Conservation (phyloP, 306 rosid species). For the Morella rubra region DNA sequence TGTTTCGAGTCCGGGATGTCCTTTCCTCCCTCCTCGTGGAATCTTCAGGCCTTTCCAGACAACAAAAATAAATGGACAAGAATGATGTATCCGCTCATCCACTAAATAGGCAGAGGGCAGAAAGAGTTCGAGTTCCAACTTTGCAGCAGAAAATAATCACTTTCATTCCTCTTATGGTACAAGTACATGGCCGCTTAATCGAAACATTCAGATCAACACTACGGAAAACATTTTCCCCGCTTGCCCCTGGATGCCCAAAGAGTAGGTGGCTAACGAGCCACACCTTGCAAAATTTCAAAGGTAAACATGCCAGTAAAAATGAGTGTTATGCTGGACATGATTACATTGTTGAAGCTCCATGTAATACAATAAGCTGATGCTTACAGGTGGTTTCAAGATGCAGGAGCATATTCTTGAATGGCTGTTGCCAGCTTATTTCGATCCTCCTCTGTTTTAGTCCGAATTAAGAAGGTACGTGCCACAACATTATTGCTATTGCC, state of each 20-base stretch:
- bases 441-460: conserved; percentile 85
- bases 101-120: background rate
- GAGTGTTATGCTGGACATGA: conserved; percentile 10
- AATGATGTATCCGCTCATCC: background rate
- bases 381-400: conserved; percentile 38
- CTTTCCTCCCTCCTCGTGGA: too few relatives aligned
- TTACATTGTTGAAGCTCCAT: conserved; percentile 32
- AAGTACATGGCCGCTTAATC: conserved; percentile 25
- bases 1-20: too few relatives aligned
- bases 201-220: conserved; percentile 10
- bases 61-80: background rate
- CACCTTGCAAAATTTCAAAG: conserved; percentile 10
- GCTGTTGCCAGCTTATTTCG: conserved; percentile 71
- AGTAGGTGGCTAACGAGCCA: conserved; percentile 6
- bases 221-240: conserved; percentile 1
- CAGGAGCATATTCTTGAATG: conserved; percentile 87
- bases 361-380: conserved; percentile 21
- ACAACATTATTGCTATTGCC: conserved; percentile 47
- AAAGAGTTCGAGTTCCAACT: background rate
- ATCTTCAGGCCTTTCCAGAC: too few relatives aligned
- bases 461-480: conserved; percentile 83
- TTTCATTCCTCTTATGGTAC: conserved; percentile 34
- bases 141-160: conserved; percentile 3
- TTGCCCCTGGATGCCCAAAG: conserved; percentile 17
- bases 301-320: conserved; percentile 26